phyloP scores from a whole-genome alignment of 495 filamentous ascomycete genomes.

The Penicillium atrosanguineum region DNA sequence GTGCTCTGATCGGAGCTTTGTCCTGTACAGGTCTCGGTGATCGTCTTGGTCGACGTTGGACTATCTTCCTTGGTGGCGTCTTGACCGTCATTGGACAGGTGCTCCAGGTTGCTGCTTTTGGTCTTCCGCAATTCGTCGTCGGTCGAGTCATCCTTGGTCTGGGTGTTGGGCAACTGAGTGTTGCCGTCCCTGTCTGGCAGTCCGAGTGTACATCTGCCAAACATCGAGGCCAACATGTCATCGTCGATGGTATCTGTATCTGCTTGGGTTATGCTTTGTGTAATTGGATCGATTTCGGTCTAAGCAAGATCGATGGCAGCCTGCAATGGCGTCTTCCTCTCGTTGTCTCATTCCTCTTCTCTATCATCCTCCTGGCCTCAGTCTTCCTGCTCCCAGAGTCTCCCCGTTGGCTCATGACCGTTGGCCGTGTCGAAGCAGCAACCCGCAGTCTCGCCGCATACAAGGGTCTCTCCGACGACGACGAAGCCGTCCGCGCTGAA shows the following conservation, averaged over 20 bases:
- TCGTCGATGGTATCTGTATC: slow-evolving; percentile 49
- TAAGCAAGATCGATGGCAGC: slow-evolving; percentile 31
- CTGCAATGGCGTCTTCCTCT: slow-evolving; percentile 47
- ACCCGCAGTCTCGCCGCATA: slow-evolving; percentile 31
- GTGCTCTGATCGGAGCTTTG: slow-evolving; percentile 42
- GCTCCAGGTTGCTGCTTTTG: slow-evolving; percentile 49
- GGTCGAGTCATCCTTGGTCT: slow-evolving; percentile 45
- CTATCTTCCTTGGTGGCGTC: slow-evolving; percentile 49
- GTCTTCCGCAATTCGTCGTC: slow-evolving; percentile 33
- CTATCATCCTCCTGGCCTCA: slow-evolving; percentile 54
- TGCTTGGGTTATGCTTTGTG: slow-evolving; percentile 60
- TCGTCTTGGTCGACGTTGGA: slow-evolving; percentile 51
- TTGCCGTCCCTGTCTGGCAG: slow-evolving; percentile 50
- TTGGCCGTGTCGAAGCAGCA: slow-evolving; percentile 54
- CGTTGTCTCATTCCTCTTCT: slow-evolving; percentile 57
- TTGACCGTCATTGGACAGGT: slow-evolving; percentile 50
- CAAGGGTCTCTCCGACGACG: slow-evolving; percentile 25
- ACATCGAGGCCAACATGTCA: slow-evolving; percentile 39
- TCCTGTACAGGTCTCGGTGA: slow-evolving; percentile 42
- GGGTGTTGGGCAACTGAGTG: slow-evolving; percentile 44
- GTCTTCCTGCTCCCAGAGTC: slow-evolving; percentile 63
- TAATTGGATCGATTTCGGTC: slow-evolving; percentile 64
- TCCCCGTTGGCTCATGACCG: slow-evolving; percentile 57
- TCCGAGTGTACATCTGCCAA: slow-evolving; percentile 42
- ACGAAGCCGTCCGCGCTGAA: slow-evolving; percentile 29